Percentiles rank a stretch among this genome's conserved stretches.
These are phyloP conservation scores for Pythium insidiosum DNA, from an alignment of 352 stramenopile species.

Conservation along the genomic window DNA sequence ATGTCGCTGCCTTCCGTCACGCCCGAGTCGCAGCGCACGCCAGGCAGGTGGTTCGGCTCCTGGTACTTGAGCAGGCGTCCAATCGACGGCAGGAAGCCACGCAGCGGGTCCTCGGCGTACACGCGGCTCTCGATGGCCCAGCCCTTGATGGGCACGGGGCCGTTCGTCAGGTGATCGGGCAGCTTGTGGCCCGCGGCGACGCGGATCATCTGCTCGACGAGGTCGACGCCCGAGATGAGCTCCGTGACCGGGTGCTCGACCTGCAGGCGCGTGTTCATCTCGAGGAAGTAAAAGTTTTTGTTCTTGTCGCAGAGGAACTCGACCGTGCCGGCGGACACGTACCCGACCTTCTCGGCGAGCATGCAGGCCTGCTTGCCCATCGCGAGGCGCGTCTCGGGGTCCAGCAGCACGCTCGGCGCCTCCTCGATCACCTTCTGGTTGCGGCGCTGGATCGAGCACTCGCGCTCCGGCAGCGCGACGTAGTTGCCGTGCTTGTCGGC, in stretches of 20 bases:
- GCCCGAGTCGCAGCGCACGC: constrained; percentile 85
- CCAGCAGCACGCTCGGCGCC: constrained; percentile 85
- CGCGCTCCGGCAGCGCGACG: constrained; percentile 87
- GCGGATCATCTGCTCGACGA: constrained; percentile 93
- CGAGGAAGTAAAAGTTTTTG: constrained; percentile 94
- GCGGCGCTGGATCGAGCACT: constrained; percentile 87
- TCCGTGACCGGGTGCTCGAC: constrained; percentile 92
- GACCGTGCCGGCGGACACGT: constrained; percentile 90
- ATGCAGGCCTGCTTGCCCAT: constrained; percentile 85
- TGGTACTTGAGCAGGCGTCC: constrained; percentile 91
- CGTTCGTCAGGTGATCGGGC: constrained; percentile 66
- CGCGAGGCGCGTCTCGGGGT: constrained; percentile 75
- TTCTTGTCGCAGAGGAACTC: constrained; percentile 91
- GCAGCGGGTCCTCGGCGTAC: constrained; percentile 91
- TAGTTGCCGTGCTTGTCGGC: constrained; percentile 87
- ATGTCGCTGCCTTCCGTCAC: constrained; percentile 86
- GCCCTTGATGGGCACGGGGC: constrained; percentile 81
- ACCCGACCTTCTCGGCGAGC: constrained; percentile 90
- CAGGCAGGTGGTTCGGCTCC: constrained; percentile 36
- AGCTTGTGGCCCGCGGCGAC: constrained; percentile 89
- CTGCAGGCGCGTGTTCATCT: constrained; percentile 96
- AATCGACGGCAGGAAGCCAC: constrained; percentile 92
- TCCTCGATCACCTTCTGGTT: constrained; percentile 95
- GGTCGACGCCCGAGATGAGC: constrained; percentile 83
- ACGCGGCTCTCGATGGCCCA: constrained; percentile 92